A percentile compares a stretch with the other conserved stretches of the same genome.
Conservation (phyloP, 1,284 basidiomycete genomes). For the Pseudozyma hubeiensis region DNA sequence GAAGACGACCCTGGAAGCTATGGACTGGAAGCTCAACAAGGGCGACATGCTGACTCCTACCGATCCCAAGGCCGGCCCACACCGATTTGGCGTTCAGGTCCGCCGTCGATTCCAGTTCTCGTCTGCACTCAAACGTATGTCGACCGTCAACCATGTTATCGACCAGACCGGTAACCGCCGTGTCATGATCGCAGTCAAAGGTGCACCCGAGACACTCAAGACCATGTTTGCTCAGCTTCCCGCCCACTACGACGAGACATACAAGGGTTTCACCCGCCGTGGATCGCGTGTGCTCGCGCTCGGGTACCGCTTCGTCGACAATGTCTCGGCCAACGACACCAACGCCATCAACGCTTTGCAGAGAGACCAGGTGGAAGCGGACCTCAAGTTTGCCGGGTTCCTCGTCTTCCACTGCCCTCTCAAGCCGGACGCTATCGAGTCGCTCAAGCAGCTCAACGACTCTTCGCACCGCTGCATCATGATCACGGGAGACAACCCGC, state of each 20-base stretch:
- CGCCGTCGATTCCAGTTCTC: constrained; percentile 68
- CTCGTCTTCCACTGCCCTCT: constrained; percentile 68
- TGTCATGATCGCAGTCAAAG: constrained; percentile 64
- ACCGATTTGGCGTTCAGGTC: constrained; percentile 54
- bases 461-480: constrained; percentile 68
- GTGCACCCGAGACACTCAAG: constrained; percentile 67
- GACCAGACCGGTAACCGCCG: constrained; percentile 43
- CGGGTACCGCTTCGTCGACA: constrained; percentile 64
- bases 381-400: constrained; percentile 65
- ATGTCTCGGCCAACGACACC: constrained; percentile 27
- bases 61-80: constrained; percentile 44
- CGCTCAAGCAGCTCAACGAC: constrained; percentile 65
- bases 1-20: constrained; percentile 90
- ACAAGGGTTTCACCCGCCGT: constrained; percentile 66
- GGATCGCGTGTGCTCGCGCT: constrained; percentile 67
- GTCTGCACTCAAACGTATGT: constrained; percentile 68
- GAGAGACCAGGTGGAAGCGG: constrained; percentile 62
- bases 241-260: constrained; percentile 66
- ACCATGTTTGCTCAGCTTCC: constrained; percentile 63
- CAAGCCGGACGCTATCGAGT: constrained; percentile 64
- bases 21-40: constrained; percentile 87
- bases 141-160: constrained; percentile 60
- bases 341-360: constrained; percentile 52
- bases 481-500: constrained; percentile 69
- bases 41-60: constrained; percentile 70